phyloP scores from a whole-genome alignment of 805 yeast species.

The Yarrowia osloensis region DNA sequence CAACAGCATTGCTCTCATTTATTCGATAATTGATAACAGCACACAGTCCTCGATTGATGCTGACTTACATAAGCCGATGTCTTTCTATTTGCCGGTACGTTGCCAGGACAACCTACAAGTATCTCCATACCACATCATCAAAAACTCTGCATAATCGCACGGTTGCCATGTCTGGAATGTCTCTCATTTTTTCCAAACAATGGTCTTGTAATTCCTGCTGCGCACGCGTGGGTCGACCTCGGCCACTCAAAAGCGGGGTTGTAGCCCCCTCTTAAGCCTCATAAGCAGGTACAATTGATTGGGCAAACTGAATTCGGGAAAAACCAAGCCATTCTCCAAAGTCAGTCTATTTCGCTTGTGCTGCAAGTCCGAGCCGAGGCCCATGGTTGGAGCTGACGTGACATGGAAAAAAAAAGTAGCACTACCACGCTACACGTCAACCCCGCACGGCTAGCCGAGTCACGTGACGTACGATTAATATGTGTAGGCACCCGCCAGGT shows the following conservation, averaged over 20 bases:
- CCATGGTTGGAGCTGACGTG: neutral
- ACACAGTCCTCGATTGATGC: too few species aligned
- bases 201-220: neutral
- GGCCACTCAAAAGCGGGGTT: neutral
- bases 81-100: too few species aligned
- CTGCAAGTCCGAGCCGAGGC: conserved; percentile 18
- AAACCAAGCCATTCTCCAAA: neutral
- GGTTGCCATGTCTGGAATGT: neutral
- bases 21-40: too few species aligned
- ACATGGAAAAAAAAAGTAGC: neutral
- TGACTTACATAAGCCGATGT: too few species aligned
- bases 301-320: neutral
- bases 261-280: neutral
- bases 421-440: neutral
- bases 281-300: conserved; percentile 6
- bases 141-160: neutral
- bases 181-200: neutral
- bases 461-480: neutral
- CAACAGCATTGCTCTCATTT: too few species aligned
- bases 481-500: neutral
- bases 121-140: neutral
- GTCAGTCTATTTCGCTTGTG: neutral
- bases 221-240: neutral
- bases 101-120: neutral
- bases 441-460: neutral